These are phyloP conservation scores for Pyracantha coccinea DNA, from an alignment of 331 rosid genomes.

Conservation along the genomic window DNA sequence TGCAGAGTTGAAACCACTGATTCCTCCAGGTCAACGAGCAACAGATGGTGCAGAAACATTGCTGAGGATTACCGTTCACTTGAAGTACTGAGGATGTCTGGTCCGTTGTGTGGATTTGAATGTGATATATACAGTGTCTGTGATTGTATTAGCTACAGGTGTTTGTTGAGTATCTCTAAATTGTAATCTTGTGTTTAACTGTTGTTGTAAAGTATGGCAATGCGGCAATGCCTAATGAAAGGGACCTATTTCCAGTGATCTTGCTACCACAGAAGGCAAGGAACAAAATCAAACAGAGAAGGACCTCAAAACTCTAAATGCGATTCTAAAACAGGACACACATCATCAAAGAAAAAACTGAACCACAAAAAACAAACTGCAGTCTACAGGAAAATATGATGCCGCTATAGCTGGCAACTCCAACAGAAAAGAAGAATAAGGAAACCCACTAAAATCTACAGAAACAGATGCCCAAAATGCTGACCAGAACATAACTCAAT, in stretches of 20 bases:
- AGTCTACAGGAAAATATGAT: too few species aligned
- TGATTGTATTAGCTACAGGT: background rate
- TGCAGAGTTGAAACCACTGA: constrained; percentile 31
- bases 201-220: background rate
- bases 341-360: background rate
- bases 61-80: constrained; percentile 28
- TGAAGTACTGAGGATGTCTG: constrained; percentile 8
- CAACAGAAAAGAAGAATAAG: background rate
- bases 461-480: background rate
- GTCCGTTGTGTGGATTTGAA: background rate
- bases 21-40: constrained; percentile 21
- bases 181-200: constrained; percentile 10
- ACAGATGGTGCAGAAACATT: constrained; percentile 36
- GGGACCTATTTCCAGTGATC: background rate
- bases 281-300: background rate
- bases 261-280: background rate
- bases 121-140: background rate
- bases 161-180: background rate
- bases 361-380: background rate
- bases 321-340: too few species aligned
- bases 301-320: too few species aligned
- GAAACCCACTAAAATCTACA: background rate
- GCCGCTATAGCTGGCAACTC: background rate
- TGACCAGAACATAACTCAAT: background rate
- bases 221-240: background rate